Evolutionary conservation across 129 eudicot genomes (phyloP).

Genomic region (Saposhnikovia divaricata): DNA sequence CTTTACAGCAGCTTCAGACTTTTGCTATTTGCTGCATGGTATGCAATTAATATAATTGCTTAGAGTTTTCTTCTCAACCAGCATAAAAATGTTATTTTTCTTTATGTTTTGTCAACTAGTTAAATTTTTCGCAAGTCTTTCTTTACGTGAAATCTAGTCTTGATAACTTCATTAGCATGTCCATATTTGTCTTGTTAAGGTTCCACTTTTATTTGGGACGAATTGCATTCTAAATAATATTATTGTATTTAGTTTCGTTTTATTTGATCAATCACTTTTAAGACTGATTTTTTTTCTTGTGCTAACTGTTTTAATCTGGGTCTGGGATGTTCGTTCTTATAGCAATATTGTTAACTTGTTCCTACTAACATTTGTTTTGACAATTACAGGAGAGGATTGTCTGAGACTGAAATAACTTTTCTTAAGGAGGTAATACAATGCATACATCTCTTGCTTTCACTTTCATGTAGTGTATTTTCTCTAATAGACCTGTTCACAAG

Average conservation of each 20-base stretch:
- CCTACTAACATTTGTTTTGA: conserved; percentile 16
- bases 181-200: neutral
- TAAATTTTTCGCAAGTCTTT: neutral
- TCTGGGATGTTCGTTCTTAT: neutral
- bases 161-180: neutral
- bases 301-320: neutral
- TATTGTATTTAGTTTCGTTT: neutral
- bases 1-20: neutral
- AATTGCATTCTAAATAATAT: too few relatives aligned
- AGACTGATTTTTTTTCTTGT: neutral
- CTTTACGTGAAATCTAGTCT: neutral
- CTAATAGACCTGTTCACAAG: neutral
- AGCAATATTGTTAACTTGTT: neutral
- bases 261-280: neutral
- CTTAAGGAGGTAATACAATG: conserved; percentile 61
- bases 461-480: neutral
- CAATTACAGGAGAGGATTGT: conserved; percentile 83
- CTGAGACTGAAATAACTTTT: conserved; percentile 78
- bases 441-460: neutral
- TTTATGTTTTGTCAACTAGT: conserved; percentile 3
- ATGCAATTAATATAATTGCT: neutral
- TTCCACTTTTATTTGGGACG: neutral
- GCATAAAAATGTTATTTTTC: neutral
- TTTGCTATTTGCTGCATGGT: neutral
- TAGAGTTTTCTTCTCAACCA: neutral